These are phyloP conservation scores for Endoconidiophora laricicola DNA, from an alignment of 2,329 filamentous ascomycete genomes.

Conservation along the genomic window DNA sequence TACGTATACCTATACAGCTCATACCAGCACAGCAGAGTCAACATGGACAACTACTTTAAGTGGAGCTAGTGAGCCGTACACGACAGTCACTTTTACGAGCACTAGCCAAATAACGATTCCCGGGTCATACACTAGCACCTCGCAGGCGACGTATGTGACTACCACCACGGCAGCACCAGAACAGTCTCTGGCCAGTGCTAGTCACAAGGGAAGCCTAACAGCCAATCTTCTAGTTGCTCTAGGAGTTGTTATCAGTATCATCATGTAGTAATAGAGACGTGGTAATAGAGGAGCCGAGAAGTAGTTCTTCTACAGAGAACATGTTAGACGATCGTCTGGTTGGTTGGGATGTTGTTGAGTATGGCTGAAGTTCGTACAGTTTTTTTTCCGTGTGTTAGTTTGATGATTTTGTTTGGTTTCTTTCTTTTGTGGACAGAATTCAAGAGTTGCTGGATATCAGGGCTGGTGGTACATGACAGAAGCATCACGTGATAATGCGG, in stretches of 20 bases:
- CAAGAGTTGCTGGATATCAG: no score
- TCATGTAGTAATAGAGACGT: background rate
- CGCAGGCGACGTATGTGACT: slow-evolving; percentile 9
- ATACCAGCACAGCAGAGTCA: slow-evolving; percentile 3
- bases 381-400: no score
- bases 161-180: slow-evolving; percentile 1
- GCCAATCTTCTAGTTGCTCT: background rate
- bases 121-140: slow-evolving; percentile 8
- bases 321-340: no score
- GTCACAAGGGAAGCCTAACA: background rate
- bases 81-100: slow-evolving; percentile 10
- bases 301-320: no score
- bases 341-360: no score
- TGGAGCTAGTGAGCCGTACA: slow-evolving; percentile 8
- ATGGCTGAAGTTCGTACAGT: no score
- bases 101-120: slow-evolving; percentile 2
- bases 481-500: no score
- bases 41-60: slow-evolving; percentile 11
- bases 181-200: background rate
- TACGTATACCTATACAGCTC: slow-evolving; percentile 7
- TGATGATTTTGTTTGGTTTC: no score
- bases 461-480: no score
- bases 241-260: background rate
- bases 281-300: no score
- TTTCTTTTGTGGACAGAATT: no score